A percentile compares a stretch with the other conserved stretches of the same genome.
These are phyloP conservation scores for Xylaria sp. DNA, from an alignment of 2,329 filamentous ascomycete species.

Conservation along the genomic window DNA sequence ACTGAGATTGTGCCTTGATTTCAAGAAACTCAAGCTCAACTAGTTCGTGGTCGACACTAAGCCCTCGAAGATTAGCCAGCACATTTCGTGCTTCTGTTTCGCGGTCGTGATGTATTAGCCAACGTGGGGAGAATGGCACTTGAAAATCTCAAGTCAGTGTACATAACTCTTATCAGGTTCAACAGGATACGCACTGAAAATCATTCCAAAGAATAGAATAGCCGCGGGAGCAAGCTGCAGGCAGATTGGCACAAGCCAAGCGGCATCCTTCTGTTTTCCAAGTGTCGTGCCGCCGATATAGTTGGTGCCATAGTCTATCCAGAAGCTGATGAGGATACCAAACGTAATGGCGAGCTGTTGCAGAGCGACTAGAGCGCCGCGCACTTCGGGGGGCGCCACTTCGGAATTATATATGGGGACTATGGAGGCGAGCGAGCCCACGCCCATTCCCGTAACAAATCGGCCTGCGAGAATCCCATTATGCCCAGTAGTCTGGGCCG, in stretches of 20 bases:
- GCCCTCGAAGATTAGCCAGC: conserved; percentile 71
- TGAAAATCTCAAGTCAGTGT: conserved; percentile 7
- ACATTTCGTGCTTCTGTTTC: conserved; percentile 74
- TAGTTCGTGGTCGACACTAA: conserved; percentile 71
- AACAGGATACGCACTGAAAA: conserved; percentile 63
- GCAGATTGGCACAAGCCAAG: conserved; percentile 79
- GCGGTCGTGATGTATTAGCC: conserved; percentile 72
- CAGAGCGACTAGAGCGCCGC: conserved; percentile 57
- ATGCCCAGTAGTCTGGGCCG: conserved; percentile 66
- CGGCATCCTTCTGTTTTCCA: conserved; percentile 69
- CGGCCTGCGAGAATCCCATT: conserved; percentile 75
- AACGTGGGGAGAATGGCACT: conserved; percentile 80
- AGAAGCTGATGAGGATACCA: conserved; percentile 73
- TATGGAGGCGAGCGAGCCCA: conserved; percentile 75
- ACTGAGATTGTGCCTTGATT: conserved; percentile 81
- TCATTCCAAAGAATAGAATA: conserved; percentile 74
- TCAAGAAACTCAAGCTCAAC: conserved; percentile 83
- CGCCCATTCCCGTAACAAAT: conserved; percentile 78
- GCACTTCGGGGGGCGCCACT: conserved; percentile 56
- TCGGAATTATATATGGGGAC: conserved; percentile 66
- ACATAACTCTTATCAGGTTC: background rate
- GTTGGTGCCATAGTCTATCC: conserved; percentile 73
- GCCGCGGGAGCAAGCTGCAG: conserved; percentile 76
- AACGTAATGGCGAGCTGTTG: conserved; percentile 67
- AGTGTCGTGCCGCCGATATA: conserved; percentile 66